These are phyloP conservation scores for Stagonosporopsis vannaccii DNA, from an alignment of 2,329 filamentous ascomycete genomes.

Conservation along the genomic window DNA sequence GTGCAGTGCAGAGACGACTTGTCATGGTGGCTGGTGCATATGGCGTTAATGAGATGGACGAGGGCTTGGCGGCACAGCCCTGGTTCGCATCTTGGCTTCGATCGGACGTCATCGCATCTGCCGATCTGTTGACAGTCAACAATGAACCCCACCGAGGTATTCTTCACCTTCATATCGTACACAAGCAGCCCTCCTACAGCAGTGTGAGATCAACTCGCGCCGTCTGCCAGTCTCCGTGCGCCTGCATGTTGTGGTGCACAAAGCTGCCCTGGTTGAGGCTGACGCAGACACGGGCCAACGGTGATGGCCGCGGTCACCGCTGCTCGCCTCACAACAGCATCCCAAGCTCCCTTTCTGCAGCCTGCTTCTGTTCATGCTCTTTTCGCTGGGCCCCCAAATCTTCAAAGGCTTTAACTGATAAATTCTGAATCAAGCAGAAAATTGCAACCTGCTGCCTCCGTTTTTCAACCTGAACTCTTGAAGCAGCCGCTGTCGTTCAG, in stretches of 20 bases:
- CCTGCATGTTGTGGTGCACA: neutral
- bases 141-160: neutral
- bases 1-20: neutral
- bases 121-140: neutral
- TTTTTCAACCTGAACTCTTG: neutral
- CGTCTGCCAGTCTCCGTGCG: neutral
- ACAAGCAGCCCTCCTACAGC: neutral
- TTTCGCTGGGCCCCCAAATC: neutral
- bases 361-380: neutral
- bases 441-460: neutral
- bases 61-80: constrained; percentile 13
- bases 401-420: neutral
- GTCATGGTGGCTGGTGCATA: constrained; percentile 4
- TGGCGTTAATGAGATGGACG: neutral
- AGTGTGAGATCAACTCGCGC: neutral
- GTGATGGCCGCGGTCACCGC: neutral
- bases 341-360: neutral
- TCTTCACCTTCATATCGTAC: neutral
- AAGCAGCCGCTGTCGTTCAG: neutral
- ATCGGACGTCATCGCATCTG: constrained; percentile 5
- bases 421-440: neutral
- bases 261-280: neutral
- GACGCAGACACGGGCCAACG: neutral
- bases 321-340: neutral
- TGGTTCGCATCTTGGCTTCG: neutral